Evolutionary conservation across 2,329 filamentous ascomycete genomes (phyloP).

Genomic region (Sporothrix phasma): DNA sequence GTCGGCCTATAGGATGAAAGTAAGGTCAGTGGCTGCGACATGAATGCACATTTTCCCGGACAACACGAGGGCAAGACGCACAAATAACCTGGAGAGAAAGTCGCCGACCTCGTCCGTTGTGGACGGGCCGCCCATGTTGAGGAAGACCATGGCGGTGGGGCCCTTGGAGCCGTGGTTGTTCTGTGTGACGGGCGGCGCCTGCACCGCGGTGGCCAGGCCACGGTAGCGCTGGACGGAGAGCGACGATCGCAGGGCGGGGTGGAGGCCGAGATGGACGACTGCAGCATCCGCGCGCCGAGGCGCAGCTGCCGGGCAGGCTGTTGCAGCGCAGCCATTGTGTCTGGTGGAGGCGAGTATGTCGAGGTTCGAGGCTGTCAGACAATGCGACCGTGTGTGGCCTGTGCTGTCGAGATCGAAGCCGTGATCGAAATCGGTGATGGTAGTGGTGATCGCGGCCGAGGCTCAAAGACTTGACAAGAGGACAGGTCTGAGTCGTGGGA

Average conservation of each 20-base stretch:
- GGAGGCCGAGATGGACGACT: neutral
- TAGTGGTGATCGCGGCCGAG: neutral
- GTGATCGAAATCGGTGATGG: too few relatives aligned
- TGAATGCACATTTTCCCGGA: neutral
- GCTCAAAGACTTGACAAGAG: neutral
- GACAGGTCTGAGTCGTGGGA: neutral
- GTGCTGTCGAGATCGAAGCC: neutral
- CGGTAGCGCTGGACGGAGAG: constrained; percentile 29
- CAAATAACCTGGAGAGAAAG: constrained; percentile 87
- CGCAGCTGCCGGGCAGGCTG: constrained; percentile 23
- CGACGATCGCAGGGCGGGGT: neutral
- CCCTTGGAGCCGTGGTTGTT: constrained; percentile 59
- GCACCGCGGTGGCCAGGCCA: constrained; percentile 43
- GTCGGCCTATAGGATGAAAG: constrained; percentile 53
- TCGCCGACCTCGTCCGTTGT: constrained; percentile 79
- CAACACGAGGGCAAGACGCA: constrained; percentile 34
- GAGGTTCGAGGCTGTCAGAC: neutral
- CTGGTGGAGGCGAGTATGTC: neutral
- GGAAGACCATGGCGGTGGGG: constrained; percentile 94
- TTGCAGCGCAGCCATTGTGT: constrained; percentile 27
- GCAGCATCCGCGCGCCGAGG: constrained; percentile 3
- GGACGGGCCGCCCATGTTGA: constrained; percentile 97
- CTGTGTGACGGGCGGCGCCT: constrained; percentile 68
- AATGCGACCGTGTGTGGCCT: neutral
- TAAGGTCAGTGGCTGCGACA: neutral